A percentile compares a stretch with the other conserved stretches of the same genome.
Conservation (phyloP, 805 yeast species). For the Lipomyces chichibuensis region DNA sequence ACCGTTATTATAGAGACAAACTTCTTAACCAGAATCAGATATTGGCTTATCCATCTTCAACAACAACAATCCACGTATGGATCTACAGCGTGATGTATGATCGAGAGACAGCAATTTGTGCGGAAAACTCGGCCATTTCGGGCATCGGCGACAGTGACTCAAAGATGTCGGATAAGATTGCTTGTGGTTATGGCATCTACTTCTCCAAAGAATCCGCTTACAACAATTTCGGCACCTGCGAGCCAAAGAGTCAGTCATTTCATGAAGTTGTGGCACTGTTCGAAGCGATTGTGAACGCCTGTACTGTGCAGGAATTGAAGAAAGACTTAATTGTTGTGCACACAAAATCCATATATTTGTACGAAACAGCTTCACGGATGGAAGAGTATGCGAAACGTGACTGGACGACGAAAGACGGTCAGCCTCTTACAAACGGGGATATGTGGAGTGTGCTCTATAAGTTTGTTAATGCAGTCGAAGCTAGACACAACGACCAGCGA, state of each 20-base stretch:
- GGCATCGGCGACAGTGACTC: conserved; percentile 4
- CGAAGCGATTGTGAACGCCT: conserved; percentile 12
- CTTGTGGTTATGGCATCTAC: conserved; percentile 24
- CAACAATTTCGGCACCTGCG: conserved; percentile 20
- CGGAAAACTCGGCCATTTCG: conserved; percentile 1
- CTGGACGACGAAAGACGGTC: conserved; percentile 7
- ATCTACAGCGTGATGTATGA: conserved; percentile 5
- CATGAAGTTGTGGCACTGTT: conserved; percentile 7
- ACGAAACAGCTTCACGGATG: conserved; percentile 8
- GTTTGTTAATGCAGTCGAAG: neutral
- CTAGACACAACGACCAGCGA: neutral
- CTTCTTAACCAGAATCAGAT: neutral
- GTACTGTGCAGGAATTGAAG: neutral
- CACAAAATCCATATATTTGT: conserved; percentile 13
- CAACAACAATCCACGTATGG: conserved; percentile 11
- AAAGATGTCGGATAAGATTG: conserved; percentile 2
- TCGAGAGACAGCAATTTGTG: neutral
- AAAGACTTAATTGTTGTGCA: conserved; percentile 13
- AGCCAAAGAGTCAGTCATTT: neutral
- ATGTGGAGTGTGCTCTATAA: conserved; percentile 8
- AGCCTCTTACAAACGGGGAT: neutral
- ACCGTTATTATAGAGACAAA: neutral
- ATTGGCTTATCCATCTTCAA: neutral
- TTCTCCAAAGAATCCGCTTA: conserved; percentile 15
- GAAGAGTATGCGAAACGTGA: conserved; percentile 2